Percentiles rank a stretch among this genome's conserved stretches.
Conservation (phyloP, 106 monocot species). For the Dendrobium chrysotoxum region DNA sequence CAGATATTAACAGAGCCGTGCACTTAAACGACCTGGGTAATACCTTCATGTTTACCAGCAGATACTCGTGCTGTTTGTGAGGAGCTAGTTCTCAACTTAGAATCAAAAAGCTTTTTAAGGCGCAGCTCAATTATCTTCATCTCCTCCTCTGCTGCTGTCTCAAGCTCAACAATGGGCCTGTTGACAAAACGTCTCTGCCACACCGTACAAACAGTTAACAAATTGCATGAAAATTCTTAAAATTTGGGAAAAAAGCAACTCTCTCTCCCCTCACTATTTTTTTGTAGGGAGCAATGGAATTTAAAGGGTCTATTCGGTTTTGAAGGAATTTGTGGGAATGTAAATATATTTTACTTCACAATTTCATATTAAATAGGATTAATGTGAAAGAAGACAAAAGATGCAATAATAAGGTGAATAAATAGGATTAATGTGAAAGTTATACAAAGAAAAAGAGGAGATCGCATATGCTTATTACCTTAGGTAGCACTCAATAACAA, state of each 20-base stretch:
- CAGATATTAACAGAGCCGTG: neutral
- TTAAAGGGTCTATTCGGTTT: no score
- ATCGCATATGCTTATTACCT: no score
- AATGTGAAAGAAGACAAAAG: no score
- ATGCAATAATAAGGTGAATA: no score
- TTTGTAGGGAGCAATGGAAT: no score
- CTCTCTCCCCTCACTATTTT: no score
- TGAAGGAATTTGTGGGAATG: no score
- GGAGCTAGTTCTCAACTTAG: constrained; percentile 17
- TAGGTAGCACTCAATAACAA: no score
- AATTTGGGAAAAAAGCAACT: neutral
- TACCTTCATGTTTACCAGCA: constrained; percentile 53
- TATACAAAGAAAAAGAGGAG: no score
- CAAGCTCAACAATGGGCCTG: constrained; percentile 81
- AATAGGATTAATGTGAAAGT: no score
- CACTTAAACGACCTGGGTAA: neutral
- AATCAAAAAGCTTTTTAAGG: constrained; percentile 54
- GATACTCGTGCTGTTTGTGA: constrained; percentile 8
- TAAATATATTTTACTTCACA: no score
- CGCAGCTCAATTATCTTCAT: constrained; percentile 80
- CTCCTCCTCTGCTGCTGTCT: constrained; percentile 68
- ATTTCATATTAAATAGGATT: no score
- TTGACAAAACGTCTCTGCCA: constrained; percentile 65
- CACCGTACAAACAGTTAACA: constrained; percentile 7
- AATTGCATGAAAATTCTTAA: neutral